Evolutionary conservation across 1,139 yeast species (phyloP), one percentile per base, ranked within the genome.

Genomic region (Taphrina populina): DNA sequence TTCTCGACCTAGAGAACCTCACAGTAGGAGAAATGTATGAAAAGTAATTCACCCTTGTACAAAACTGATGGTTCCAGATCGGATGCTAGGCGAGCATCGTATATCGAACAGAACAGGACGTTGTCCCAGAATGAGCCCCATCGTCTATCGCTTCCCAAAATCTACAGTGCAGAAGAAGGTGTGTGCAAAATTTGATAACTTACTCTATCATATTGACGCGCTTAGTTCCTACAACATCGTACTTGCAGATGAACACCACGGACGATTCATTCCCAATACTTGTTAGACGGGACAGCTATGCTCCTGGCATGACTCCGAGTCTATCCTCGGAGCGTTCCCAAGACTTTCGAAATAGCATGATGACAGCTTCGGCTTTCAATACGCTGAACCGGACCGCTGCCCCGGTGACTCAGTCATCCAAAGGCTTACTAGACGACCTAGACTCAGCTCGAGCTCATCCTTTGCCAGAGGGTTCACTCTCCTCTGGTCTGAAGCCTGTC

Each of bases 251-350:
- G 24, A 70, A 67, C 55, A 68, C 71, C 8, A 69, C 70, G 5
- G 74, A 69, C 62, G 78, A 70, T 68, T 71, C 69, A 66, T 76
- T 61, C 64, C 77, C 70, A 62, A 73, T 64, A 63, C 69, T 60
- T 49, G 72, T 62, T 63, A 75, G 65, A 62, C 71, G 64, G 62
- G 72, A 62, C 26, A 45, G 40, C 26, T 23, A 33, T 33, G 52
- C 40, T 6, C 24, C 40, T 7, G 33, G 41, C 10, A 11, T 17
- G 20, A 13, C 35, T n/a, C 35, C 36, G 8, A n/a, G n/a, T n/a
- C n/a, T n/a, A n/a, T n/a, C n/a, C n/a, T n/a, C n/a, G n/a, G n/a
- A n/a, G n/a, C n/a, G n/a, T n/a, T n/a, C n/a, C n/a, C n/a, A n/a
- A n/a, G n/a, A n/a, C n/a, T n/a, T n/a, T n/a, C n/a, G n/a, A n/a